phyloP scores from a whole-genome alignment of 2,329 filamentous ascomycete species.

The Aspergillus aculeatus region DNA sequence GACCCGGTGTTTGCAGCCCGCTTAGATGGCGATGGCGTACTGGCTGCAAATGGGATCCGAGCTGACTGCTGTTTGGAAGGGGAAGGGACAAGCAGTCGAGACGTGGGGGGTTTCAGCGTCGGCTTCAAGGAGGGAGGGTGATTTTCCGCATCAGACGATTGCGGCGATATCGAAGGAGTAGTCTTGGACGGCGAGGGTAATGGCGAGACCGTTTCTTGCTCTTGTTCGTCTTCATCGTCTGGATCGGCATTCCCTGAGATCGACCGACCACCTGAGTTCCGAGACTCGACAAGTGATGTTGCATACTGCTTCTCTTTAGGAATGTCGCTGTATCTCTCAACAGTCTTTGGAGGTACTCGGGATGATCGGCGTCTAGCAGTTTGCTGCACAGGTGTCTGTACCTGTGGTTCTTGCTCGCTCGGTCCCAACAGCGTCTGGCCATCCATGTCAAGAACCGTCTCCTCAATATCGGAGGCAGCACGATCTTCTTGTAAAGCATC shows the following conservation, averaged over 20 bases:
- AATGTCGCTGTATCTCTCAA: slow-evolving; percentile 39
- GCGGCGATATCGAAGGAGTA: slow-evolving; percentile 66
- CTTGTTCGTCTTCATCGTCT: slow-evolving; percentile 12
- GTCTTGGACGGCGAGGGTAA: slow-evolving; percentile 35
- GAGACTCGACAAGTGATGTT: slow-evolving; percentile 29
- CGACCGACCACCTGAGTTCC: slow-evolving; percentile 16
- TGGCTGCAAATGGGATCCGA: slow-evolving; percentile 44
- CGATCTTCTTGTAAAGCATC: not conserved
- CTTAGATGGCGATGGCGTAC: slow-evolving; percentile 61
- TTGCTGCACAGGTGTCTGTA: slow-evolving; percentile 15
- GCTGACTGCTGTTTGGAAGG: slow-evolving; percentile 37
- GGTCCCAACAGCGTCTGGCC: not conserved
- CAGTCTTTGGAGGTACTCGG: slow-evolving; percentile 35
- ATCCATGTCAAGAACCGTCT: not conserved
- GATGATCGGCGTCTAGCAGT: slow-evolving; percentile 25
- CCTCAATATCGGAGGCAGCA: not conserved
- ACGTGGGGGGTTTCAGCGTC: slow-evolving; percentile 59
- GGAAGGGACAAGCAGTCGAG: slow-evolving; percentile 36
- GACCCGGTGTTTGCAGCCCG: slow-evolving; percentile 52
- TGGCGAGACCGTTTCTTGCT: slow-evolving; percentile 25
- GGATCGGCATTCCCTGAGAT: slow-evolving; percentile 11
- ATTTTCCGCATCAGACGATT: slow-evolving; percentile 79
- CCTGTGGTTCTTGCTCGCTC: slow-evolving; percentile 19
- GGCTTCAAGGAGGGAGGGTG: slow-evolving; percentile 69
- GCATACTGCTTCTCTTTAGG: slow-evolving; percentile 37